phyloP scores from a whole-genome alignment of 2,329 filamentous ascomycete genomes.

The Reticulascus tulasneorum region DNA sequence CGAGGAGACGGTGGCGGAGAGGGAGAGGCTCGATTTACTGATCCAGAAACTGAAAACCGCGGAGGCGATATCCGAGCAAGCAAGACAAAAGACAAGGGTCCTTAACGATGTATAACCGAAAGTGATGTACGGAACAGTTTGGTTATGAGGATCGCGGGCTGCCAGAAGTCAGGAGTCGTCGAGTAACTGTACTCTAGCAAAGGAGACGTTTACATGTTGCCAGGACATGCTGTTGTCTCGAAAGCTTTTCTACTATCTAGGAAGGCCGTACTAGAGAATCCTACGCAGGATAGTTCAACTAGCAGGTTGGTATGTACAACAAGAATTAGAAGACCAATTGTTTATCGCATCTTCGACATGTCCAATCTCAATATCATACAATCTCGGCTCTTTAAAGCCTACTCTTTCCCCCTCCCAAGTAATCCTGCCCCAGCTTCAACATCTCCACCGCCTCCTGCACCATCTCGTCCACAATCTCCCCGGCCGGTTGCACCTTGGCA shows the following conservation, averaged over 20 bases:
- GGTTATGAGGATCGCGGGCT: too few relatives aligned
- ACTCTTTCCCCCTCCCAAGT: slow-evolving; percentile 44
- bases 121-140: too few relatives aligned
- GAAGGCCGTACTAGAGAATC: not conserved
- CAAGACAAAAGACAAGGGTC: slow-evolving; percentile 1
- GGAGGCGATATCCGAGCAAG: slow-evolving; percentile 20
- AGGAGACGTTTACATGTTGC: too few relatives aligned
- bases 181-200: too few relatives aligned
- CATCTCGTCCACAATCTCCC: slow-evolving; percentile 87
- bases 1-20: slow-evolving; percentile 7
- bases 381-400: slow-evolving; percentile 32
- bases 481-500: slow-evolving; percentile 72
- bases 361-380: too few relatives aligned
- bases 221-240: not conserved
- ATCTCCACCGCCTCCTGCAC: slow-evolving; percentile 69
- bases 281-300: not conserved
- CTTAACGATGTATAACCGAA: not conserved
- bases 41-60: slow-evolving; percentile 4
- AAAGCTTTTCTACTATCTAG: not conserved
- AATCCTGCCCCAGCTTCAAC: slow-evolving; percentile 58
- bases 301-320: too few relatives aligned
- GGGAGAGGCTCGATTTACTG: slow-evolving; percentile 1
- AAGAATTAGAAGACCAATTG: too few relatives aligned
- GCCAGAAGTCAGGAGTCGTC: too few relatives aligned
- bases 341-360: not conserved